Conservation (phyloP, 2,329 filamentous ascomycete genomes). For the Bisporella sp. region DNA sequence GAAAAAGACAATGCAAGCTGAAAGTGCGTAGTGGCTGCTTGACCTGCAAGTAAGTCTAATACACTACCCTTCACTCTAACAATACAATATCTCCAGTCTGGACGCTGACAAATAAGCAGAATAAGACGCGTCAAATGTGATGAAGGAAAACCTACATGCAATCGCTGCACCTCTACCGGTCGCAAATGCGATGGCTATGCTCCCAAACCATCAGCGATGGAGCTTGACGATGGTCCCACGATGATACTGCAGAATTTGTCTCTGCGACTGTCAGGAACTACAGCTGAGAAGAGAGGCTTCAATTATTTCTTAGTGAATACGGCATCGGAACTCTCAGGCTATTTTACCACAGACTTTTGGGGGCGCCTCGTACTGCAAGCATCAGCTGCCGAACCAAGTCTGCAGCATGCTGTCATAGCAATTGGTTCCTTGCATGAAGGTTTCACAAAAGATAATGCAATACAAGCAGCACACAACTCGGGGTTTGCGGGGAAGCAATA, state of each 20-base stretch:
- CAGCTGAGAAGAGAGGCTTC: slow-evolving; percentile 16
- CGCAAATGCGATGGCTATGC: slow-evolving; percentile 19
- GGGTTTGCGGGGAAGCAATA: slow-evolving; percentile 15
- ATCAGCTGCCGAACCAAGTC: slow-evolving; percentile 6
- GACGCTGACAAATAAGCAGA: slow-evolving; percentile 1
- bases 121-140: slow-evolving; percentile 19
- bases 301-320: slow-evolving; percentile 17
- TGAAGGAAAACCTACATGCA: slow-evolving; percentile 17
- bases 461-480: slow-evolving; percentile 2
- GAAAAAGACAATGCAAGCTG: slow-evolving; percentile 8
- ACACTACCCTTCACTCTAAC: slow-evolving; percentile 5
- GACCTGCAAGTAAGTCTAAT: slow-evolving; percentile 15
- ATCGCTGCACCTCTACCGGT: slow-evolving; percentile 14
- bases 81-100: neutral
- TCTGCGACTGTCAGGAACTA: slow-evolving; percentile 12
- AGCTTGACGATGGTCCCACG: neutral
- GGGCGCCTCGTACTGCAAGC: slow-evolving; percentile 9
- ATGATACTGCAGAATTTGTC: slow-evolving; percentile 10
- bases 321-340: slow-evolving; percentile 15
- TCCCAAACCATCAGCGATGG: neutral
- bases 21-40: slow-evolving; percentile 14
- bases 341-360: slow-evolving; percentile 15
- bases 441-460: slow-evolving; percentile 4
- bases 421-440: slow-evolving; percentile 13
- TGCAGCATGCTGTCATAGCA: slow-evolving; percentile 15